phyloP scores from a whole-genome alignment of 352 stramenopile genomes.

The Pythium dissotocum region DNA sequence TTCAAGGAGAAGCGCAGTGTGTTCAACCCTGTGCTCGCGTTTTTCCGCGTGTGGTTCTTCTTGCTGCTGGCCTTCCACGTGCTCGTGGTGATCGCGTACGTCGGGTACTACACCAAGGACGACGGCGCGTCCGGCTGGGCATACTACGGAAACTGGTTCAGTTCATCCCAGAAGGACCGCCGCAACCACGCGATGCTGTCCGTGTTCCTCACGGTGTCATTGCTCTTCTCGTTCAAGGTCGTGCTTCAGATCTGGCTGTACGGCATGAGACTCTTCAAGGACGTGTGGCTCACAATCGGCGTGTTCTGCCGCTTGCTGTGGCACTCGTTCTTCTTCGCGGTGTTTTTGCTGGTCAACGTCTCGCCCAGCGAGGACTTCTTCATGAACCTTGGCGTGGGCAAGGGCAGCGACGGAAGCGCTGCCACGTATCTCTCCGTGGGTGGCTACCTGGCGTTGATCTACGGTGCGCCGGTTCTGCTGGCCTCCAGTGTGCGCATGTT shows the following conservation, averaged over 20 bases:
- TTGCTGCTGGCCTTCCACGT: constrained; percentile 72
- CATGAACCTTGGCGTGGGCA: constrained; percentile 46
- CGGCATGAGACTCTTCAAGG: constrained; percentile 63
- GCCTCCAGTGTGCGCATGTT: constrained; percentile 54
- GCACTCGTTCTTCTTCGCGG: constrained; percentile 69
- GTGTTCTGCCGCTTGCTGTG: constrained; percentile 72
- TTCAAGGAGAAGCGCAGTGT: constrained; percentile 88
- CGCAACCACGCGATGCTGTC: constrained; percentile 72
- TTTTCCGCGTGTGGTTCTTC: constrained; percentile 86
- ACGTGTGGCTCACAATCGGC: constrained; percentile 56
- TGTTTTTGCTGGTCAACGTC: constrained; percentile 63
- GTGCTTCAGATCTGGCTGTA: constrained; percentile 79
- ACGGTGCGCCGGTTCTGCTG: constrained; percentile 57
- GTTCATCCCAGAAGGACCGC: constrained; percentile 48
- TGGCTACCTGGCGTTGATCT: constrained; percentile 53
- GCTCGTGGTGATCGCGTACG: constrained; percentile 65
- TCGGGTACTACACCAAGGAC: constrained; percentile 64
- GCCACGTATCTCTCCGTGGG: constrained; percentile 67
- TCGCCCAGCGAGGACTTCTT: constrained; percentile 59
- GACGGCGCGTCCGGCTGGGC: constrained; percentile 44
- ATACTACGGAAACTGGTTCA: constrained; percentile 71
- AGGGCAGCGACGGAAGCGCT: constrained; percentile 37
- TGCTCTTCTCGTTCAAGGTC: constrained; percentile 62
- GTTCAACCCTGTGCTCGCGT: constrained; percentile 83
- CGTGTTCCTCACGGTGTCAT: constrained; percentile 62